phyloP scores from a whole-genome alignment of 306 rosid species.

The Lotus japonicus region DNA sequence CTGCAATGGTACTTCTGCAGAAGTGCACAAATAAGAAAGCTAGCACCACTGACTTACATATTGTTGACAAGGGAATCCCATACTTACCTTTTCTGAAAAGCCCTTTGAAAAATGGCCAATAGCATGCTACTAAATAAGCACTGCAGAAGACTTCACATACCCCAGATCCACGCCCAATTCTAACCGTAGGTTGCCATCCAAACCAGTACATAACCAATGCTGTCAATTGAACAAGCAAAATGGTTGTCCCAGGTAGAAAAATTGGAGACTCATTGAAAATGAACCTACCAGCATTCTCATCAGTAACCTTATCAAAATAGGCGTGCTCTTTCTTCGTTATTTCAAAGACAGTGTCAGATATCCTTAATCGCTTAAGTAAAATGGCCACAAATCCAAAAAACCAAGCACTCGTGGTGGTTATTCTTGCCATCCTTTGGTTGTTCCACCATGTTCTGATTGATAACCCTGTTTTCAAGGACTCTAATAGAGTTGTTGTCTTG shows the following conservation, averaged over 20 bases:
- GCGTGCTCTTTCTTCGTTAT: constrained; percentile 46
- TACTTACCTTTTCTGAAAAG: constrained; percentile 43
- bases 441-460: constrained; percentile 75
- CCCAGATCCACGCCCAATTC: constrained; percentile 33
- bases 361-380: constrained; percentile 29
- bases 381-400: constrained; percentile 35
- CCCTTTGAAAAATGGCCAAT: constrained; percentile 56
- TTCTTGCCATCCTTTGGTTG: constrained; percentile 45
- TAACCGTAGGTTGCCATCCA: constrained; percentile 4
- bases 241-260: constrained; percentile 51
- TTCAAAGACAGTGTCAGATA: constrained; percentile 42
- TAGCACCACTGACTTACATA: constrained; percentile 35
- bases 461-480: constrained; percentile 25
- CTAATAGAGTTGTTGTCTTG: constrained; percentile 26
- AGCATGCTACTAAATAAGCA: constrained; percentile 35
- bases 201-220: constrained; percentile 22
- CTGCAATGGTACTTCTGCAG: background rate
- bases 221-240: constrained; percentile 43
- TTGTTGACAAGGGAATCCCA: constrained; percentile 53
- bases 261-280: constrained; percentile 43
- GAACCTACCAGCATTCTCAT: constrained; percentile 28
- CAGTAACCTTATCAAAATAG: background rate
- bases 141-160: constrained; percentile 37
- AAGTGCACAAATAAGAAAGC: constrained; percentile 37
- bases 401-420: constrained; percentile 39